These are phyloP conservation scores for Tetradesmus lagerheimii DNA, from an alignment of 139 green algal species.

Conservation along the genomic window DNA sequence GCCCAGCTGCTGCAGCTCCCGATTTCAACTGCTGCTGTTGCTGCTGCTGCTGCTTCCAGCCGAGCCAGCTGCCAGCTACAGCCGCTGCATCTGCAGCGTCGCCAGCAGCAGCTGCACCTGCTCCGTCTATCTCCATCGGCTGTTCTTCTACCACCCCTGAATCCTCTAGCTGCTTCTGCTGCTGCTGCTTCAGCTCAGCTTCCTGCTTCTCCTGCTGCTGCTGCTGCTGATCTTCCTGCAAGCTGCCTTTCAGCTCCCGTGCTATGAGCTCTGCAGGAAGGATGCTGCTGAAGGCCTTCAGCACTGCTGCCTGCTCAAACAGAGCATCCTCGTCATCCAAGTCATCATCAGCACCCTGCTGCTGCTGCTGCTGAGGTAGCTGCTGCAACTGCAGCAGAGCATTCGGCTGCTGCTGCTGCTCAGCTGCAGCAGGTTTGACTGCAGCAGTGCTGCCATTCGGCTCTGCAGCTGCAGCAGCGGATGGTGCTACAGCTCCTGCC, in stretches of 20 bases:
- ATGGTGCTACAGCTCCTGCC: background rate
- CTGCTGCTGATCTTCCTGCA: background rate
- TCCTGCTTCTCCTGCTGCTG: background rate
- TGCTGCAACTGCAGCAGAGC: background rate
- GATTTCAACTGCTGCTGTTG: slow-evolving; percentile 13
- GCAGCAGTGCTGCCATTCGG: background rate
- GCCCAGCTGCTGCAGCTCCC: background rate
- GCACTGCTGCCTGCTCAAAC: slow-evolving; percentile 37
- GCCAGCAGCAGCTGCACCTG: background rate
- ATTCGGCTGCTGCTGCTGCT: slow-evolving; percentile 12
- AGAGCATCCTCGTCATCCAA: slow-evolving; percentile 29
- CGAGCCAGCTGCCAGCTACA: slow-evolving; percentile 6
- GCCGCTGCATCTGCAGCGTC: background rate
- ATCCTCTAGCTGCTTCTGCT: slow-evolving; percentile 34
- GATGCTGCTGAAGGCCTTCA: slow-evolving; percentile 41
- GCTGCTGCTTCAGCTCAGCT: background rate
- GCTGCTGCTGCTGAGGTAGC: slow-evolving; percentile 11
- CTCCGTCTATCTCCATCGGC: slow-evolving; percentile 28
- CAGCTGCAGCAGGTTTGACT: background rate
- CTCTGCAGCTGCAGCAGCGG: background rate
- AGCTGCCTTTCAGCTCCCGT: background rate
- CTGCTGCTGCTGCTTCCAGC: background rate
- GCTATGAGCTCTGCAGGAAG: slow-evolving; percentile 12
- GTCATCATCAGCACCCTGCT: background rate
- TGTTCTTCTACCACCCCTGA: slow-evolving; percentile 5